phyloP scores from a whole-genome alignment of 1,139 yeast genomes.

The Yamadazyma aaseri region DNA sequence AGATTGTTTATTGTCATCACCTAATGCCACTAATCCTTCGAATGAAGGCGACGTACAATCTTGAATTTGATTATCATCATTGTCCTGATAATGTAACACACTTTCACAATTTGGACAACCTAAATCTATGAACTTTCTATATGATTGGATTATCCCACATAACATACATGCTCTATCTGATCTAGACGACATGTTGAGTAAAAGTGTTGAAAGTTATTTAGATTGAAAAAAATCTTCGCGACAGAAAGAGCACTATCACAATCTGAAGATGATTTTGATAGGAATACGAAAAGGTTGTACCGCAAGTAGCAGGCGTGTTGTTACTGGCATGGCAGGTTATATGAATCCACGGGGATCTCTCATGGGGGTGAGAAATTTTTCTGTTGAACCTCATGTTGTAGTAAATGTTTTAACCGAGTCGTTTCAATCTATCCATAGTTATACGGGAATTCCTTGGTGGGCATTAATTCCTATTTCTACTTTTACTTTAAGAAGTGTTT shows the following conservation, averaged over 20 bases:
- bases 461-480: slow-evolving; percentile 75
- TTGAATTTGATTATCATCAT: slow-evolving; percentile 79
- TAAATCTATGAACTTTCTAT: slow-evolving; percentile 66
- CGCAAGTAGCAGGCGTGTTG: too few relatives aligned
- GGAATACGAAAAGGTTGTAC: neutral
- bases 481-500: slow-evolving; percentile 55
- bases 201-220: neutral
- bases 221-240: neutral
- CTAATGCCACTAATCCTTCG: slow-evolving; percentile 92
- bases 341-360: neutral
- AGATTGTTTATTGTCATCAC: slow-evolving; percentile 74
- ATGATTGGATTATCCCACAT: slow-evolving; percentile 87
- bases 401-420: slow-evolving; percentile 35
- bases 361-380: slow-evolving; percentile 10
- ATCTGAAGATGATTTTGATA: neutral
- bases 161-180: slow-evolving; percentile 96
- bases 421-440: slow-evolving; percentile 49
- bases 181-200: slow-evolving; percentile 46
- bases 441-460: slow-evolving; percentile 79
- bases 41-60: slow-evolving; percentile 96
- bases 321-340: neutral
- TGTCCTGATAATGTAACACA: slow-evolving; percentile 71
- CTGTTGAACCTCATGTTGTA: slow-evolving; percentile 12
- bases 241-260: too few relatives aligned
- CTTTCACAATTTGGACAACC: slow-evolving; percentile 99